phyloP scores from a whole-genome alignment of 257 asterid genomes.

The Ehretia macrophylla region DNA sequence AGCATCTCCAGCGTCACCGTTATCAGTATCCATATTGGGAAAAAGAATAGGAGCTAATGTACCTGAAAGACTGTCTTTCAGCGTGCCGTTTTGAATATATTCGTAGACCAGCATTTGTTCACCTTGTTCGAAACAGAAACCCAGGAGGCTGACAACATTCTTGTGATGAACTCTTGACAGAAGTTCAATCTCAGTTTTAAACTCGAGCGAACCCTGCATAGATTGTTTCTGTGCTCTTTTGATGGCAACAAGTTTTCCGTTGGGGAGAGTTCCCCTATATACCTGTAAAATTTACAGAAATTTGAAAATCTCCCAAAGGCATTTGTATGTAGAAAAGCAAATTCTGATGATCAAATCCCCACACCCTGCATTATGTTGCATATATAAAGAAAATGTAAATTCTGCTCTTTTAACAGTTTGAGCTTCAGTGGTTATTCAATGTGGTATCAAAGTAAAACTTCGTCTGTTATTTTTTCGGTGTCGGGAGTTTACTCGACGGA shows the following conservation, averaged over 20 bases:
- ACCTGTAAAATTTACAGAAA: conserved; percentile 37
- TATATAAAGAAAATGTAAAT: too few species aligned
- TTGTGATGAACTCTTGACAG: conserved; percentile 97
- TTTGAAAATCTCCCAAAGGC: neutral
- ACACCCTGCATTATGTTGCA: too few species aligned
- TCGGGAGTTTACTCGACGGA: too few species aligned
- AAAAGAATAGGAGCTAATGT: conserved; percentile 13
- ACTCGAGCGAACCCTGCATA: conserved; percentile 70
- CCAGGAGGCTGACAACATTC: conserved; percentile 63
- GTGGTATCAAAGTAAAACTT: too few species aligned
- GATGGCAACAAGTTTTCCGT: conserved; percentile 61
- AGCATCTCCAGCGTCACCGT: too few species aligned
- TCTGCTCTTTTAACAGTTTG: too few species aligned
- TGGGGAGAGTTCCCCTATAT: conserved; percentile 65
- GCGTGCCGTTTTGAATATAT: conserved; percentile 65
- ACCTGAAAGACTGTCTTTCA: conserved; percentile 85
- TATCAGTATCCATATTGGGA: neutral
- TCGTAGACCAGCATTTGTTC: conserved; percentile 86
- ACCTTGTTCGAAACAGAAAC: conserved; percentile 74
- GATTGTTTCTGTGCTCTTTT: conserved; percentile 83
- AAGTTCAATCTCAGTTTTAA: conserved; percentile 96
- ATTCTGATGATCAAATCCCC: too few species aligned
- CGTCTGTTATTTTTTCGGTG: too few species aligned
- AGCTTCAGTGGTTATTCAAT: too few species aligned
- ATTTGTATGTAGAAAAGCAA: neutral